Base-by-base conservation (phyloP, 108 stramenopile genomes). In the Tribonema minus region DNA sequence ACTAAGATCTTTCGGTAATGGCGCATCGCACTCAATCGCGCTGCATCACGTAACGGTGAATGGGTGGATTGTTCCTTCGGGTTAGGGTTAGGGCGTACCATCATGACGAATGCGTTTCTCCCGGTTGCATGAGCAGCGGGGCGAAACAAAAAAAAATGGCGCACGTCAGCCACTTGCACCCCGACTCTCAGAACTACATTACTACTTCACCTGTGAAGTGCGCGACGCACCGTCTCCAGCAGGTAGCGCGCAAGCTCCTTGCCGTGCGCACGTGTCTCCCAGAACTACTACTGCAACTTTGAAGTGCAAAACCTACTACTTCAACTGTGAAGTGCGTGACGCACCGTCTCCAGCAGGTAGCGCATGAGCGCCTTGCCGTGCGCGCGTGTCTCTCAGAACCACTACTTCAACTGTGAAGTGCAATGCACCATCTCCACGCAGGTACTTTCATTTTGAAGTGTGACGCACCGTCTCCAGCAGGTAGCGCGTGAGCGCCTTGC, bases 391-490 rank as follows among this genome's bases (percentile, higher is more conserved):
- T 74, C 63, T 41, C 41, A 63, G 26, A 34, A n/a, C n/a, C n/a
- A n/a, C n/a, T n/a, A n/a, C n/a, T n/a, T n/a, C n/a, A n/a, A n/a
- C n/a, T n/a, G n/a, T n/a, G n/a, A n/a, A n/a, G n/a, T n/a, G n/a
- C n/a, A n/a, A n/a, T 23, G n/a, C 23, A 61, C 61, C 4, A 26
- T 61, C 23, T n/a, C 61, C 25, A n/a, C n/a, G n/a, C n/a, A n/a
- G n/a, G n/a, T n/a, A n/a, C n/a, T n/a, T n/a, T n/a, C n/a, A n/a
- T n/a, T n/a, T n/a, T n/a, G n/a, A n/a, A n/a, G n/a, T n/a, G n/a
- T n/a, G n/a, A n/a, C n/a, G n/a, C 61, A 72, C 72, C 64, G 72
- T 1, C n/a, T 54, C 41, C 1, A 74, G 34, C 20, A 74, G 72
- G 7, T 61, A 37, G 26, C 39, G 28, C 26, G 46, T 36, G 15